Evolutionary conservation across 2,329 filamentous ascomycete genomes (phyloP).

Genomic region (Nigrospora oryzae): DNA sequence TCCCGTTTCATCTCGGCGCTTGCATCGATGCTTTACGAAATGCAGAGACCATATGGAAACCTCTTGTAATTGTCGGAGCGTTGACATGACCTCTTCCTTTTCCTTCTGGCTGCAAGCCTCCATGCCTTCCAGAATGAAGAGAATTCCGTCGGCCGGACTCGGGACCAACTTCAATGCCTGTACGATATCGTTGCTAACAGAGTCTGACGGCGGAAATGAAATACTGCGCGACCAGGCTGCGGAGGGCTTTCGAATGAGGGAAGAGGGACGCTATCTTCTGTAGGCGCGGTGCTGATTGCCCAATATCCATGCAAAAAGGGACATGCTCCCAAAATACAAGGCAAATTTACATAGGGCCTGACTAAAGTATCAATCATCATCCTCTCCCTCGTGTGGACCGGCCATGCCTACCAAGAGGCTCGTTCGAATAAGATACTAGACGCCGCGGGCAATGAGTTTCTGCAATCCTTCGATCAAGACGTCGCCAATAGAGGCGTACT

Average conservation of each 20-base stretch:
- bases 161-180: neutral
- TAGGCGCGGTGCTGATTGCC: constrained; percentile 29
- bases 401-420: constrained; percentile 25
- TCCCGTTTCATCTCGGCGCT: constrained; percentile 11
- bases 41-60: neutral
- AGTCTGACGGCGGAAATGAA: constrained; percentile 28
- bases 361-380: neutral
- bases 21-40: constrained; percentile 12
- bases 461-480: constrained; percentile 31
- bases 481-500: constrained; percentile 33
- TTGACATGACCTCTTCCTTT: neutral
- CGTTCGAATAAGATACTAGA: constrained; percentile 34
- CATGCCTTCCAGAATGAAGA: neutral
- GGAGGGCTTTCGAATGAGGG: constrained; percentile 25
- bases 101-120: neutral
- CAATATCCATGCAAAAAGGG: constrained; percentile 29
- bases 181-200: constrained; percentile 14
- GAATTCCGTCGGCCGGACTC: neutral
- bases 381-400: neutral
- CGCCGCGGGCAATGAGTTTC: constrained; percentile 32
- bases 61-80: neutral
- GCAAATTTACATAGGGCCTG: constrained; percentile 21
- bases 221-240: constrained; percentile 28
- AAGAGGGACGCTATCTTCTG: constrained; percentile 29
- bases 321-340: constrained; percentile 28